These are phyloP conservation scores for Leucocoprinus sp. DNA, from an alignment of 768 basidiomycete genomes.

Conservation along the genomic window DNA sequence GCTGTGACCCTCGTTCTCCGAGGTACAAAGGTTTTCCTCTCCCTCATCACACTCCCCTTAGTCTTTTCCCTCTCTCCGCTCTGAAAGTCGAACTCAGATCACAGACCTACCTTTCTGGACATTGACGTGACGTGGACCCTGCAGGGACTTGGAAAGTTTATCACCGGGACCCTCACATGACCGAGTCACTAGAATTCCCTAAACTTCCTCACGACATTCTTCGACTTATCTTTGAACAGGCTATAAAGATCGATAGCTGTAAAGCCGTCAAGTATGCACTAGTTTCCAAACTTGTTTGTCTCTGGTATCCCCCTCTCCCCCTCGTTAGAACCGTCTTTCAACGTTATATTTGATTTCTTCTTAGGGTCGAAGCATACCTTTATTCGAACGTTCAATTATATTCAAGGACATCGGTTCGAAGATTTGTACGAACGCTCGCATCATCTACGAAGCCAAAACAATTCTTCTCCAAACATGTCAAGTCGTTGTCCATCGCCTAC, in stretches of 20 bases:
- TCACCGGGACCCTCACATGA: conserved; percentile 6
- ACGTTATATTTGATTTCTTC: background rate
- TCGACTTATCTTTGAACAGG: conserved; percentile 28
- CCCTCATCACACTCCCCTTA: conserved; percentile 1
- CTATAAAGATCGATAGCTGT: conserved; percentile 21
- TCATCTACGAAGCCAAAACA: conserved; percentile 23
- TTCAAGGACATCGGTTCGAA: conserved; percentile 23
- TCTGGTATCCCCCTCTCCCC: conserved; percentile 22
- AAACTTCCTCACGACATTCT: conserved; percentile 28
- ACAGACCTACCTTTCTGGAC: background rate
- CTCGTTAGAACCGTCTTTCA: background rate
- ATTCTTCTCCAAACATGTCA: conserved; percentile 29
- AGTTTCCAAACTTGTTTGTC: conserved; percentile 23
- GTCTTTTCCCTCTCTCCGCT: background rate
- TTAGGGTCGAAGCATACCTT: conserved; percentile 29
- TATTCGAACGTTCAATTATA: conserved; percentile 27
- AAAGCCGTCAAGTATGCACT: conserved; percentile 24
- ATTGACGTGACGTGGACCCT: conserved; percentile 4
- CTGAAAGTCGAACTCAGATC: background rate
- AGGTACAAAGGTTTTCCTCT: conserved; percentile 3
- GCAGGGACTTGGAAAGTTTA: conserved; percentile 1
- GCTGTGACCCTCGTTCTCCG: conserved; percentile 9
- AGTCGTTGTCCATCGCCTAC: conserved; percentile 28
- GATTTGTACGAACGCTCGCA: conserved; percentile 31
- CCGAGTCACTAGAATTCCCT: conserved; percentile 4